Base-by-base conservation (phyloP, 1,139 yeast genomes). In the Scheffersomyces insectosa region DNA sequence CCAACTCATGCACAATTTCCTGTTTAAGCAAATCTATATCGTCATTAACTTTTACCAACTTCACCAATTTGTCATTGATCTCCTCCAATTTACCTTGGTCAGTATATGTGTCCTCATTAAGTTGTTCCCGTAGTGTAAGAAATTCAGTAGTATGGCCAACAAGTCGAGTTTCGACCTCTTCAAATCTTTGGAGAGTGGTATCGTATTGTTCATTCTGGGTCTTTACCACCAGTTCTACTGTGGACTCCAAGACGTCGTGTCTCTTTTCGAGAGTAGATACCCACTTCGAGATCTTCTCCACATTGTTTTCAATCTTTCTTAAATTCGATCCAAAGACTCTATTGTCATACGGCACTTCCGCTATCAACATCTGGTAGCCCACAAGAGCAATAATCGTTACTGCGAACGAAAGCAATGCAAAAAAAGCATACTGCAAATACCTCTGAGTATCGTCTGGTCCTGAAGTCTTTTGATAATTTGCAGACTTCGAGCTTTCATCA, bases 1-100 rank as follows among this genome's bases (percentile, higher is more conserved):
- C 34, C 5, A 70, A 51, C 1, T 63, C 57, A 4, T 50, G 35
- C 14, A 67, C 36, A 7, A 69, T 48, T 1, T 55, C 55, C 1
- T 43, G 28, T 40, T 66, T 66, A 5, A 60, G 42, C 1, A 50
- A 39, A 36, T 57, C 63, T 12, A 68, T 44, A 33, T 57, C 50
- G 5, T 50, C 46, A 38, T 49, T 54, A 3, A 64, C 40, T 1
- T 46, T 37, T 5, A 52, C 42, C 20, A 67, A 45, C 16, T 51
- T 46, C 7, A 43, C 41, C 12, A 68, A 43, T 42, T 61, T 61
- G 4, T 41, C 44, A 13, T 55, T 47, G 11, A 65, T 51, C 8
- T 48, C 53, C 10, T 49, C 50, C 28, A 70, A 46, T 37, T 56
- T 54, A 1, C 48, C 41, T 10, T 54, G 58, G 33, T 48, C 49